Base-by-base conservation (phyloP, 2,329 filamentous ascomycete species). In the Verruconis gallopava region DNA sequence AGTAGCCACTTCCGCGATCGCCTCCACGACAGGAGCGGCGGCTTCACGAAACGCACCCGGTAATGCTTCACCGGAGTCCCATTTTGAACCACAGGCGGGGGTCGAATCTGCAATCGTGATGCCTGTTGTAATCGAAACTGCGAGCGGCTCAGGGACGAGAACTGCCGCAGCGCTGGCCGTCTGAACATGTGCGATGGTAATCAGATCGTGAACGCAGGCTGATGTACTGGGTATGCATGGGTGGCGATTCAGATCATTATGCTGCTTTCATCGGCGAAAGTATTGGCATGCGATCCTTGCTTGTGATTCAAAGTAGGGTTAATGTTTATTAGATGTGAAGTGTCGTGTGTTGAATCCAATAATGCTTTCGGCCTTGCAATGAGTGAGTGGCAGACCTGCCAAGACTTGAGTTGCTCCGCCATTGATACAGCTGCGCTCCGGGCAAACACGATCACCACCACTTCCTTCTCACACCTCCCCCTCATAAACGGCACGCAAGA, bases 401-500 rank as follows among this genome's bases (percentile, higher is more conserved):
- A n/a, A n/a, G n/a, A n/a, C n/a, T n/a, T n/a, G n/a, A n/a, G n/a
- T n/a, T n/a, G n/a, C n/a, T n/a, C n/a, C n/a, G n/a, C n/a, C n/a
- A n/a, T n/a, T n/a, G n/a, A n/a, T n/a, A 30, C n/a, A 30, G 25
- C 25, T 30, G 25, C 25, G n/a, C 6, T 30, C 25, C 33, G 33
- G 25, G 25, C 14, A 30, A 15, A 17, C 20, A 39, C n/a, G 13
- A 35, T 30, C 22, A 41, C 21, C 38, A 32, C 18, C 37, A 28
- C 38, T 19, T 35, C 38, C 34, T 21, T 15, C n/a, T 19, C 33
- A 37, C 41, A 40, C 25, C 25, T 9, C 25, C 25, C n/a, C 9
- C 33, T 11, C 33, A 13, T 15, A 36, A 18, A 18, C 22, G 13
- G 13, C 37, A 18, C 22, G 55, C 56, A 62, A 54, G 47, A 69